phyloP scores from a whole-genome alignment of 2,329 filamentous ascomycete species.

The Periconia macrospinosa region DNA sequence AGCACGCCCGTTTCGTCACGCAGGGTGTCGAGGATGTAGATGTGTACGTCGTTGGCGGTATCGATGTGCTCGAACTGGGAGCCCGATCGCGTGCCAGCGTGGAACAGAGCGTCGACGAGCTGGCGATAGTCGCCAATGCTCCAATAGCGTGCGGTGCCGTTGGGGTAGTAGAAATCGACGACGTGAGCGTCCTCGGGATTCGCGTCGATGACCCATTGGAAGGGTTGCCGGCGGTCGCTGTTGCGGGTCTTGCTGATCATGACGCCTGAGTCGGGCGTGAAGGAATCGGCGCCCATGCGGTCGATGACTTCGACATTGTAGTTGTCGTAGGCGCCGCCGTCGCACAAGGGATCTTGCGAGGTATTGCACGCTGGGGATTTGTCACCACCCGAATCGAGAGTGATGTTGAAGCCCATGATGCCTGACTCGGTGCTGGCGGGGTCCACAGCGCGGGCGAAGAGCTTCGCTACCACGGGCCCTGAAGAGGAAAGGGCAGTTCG shows the following conservation, averaged over 20 bases:
- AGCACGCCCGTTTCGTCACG: constrained; percentile 47
- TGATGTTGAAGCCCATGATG: constrained; percentile 53
- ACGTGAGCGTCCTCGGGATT: constrained; percentile 57
- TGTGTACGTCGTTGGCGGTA: constrained; percentile 51
- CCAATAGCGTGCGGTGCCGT: constrained; percentile 52
- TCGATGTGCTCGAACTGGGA: constrained; percentile 55
- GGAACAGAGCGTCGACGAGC: constrained; percentile 57
- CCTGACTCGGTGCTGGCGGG: constrained; percentile 33
- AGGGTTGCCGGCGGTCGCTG: constrained; percentile 45
- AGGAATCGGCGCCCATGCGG: constrained; percentile 58
- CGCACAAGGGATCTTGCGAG: constrained; percentile 51
- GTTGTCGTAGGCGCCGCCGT: constrained; percentile 54
- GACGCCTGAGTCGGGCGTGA: constrained; percentile 56
- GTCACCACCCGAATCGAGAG: constrained; percentile 46
- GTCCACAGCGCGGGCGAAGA: constrained; percentile 54
- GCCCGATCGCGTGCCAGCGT: constrained; percentile 56
- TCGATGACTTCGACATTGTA: constrained; percentile 59
- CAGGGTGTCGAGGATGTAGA: constrained; percentile 52
- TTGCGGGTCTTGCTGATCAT: constrained; percentile 59
- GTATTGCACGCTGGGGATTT: constrained; percentile 50
- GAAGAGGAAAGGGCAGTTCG: constrained; percentile 47
- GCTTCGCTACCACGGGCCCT: constrained; percentile 49
- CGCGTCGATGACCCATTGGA: constrained; percentile 60
- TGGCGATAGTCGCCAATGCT: constrained; percentile 59
- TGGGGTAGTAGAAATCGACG: constrained; percentile 54